These are phyloP conservation scores for Thraustochytrium sp. DNA, from an alignment of 352 stramenopile species.

Conservation along the genomic window DNA sequence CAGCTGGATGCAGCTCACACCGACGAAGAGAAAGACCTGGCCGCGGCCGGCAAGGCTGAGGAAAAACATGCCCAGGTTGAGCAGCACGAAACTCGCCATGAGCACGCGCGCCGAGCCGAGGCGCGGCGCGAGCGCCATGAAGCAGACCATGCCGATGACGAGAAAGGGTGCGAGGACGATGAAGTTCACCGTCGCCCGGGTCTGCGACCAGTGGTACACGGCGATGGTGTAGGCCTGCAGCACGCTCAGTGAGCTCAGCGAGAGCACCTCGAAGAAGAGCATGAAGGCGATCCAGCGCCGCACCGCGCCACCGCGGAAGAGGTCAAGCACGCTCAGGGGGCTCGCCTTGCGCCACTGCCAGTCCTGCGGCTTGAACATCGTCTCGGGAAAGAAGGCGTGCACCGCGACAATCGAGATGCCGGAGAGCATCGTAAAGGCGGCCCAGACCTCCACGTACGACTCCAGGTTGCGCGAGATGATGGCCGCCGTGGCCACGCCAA, in stretches of 20 bases:
- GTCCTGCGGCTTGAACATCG: neutral
- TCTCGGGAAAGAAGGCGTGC: neutral
- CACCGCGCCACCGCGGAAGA: neutral
- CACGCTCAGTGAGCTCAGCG: neutral
- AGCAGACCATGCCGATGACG: neutral
- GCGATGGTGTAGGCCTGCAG: constrained; percentile 19
- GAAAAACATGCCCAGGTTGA: neutral
- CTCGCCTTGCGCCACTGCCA: constrained; percentile 38
- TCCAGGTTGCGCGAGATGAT: constrained; percentile 10
- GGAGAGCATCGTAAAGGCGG: neutral
- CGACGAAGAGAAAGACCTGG: constrained; percentile 11
- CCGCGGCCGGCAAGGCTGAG: neutral
- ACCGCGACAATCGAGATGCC: neutral
- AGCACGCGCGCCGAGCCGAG: neutral
- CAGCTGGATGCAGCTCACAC: neutral
- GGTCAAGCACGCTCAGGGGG: neutral
- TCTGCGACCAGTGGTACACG: constrained; percentile 18
- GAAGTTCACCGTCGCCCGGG: neutral
- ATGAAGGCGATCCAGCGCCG: neutral
- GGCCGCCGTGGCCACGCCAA: neutral
- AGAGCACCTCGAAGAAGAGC: constrained; percentile 19
- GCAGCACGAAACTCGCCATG: neutral
- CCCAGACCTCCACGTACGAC: neutral
- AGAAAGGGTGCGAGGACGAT: neutral
- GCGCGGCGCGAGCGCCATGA: neutral